These are phyloP conservation scores for Aspergillus sojae DNA, from an alignment of 2,329 filamentous ascomycete genomes.

Conservation along the genomic window DNA sequence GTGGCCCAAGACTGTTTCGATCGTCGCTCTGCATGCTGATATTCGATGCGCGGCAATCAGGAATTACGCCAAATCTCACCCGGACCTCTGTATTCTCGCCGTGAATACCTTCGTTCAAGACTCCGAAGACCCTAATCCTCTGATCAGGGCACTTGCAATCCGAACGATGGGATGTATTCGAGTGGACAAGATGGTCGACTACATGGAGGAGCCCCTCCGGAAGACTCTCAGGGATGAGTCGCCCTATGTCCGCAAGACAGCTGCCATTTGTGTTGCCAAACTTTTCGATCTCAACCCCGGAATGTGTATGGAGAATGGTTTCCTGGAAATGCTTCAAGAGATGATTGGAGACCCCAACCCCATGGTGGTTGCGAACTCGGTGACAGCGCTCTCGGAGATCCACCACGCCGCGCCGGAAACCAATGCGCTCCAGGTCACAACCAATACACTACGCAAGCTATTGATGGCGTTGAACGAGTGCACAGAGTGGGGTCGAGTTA, in stretches of 20 bases:
- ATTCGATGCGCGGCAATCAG: conserved; percentile 49
- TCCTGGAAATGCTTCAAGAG: conserved; percentile 90
- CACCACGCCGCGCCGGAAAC: conserved; percentile 88
- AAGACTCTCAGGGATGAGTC: conserved; percentile 98
- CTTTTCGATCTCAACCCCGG: conserved; percentile 91
- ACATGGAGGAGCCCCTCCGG: conserved; percentile 96
- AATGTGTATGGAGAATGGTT: conserved; percentile 96
- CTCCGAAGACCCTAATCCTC: conserved; percentile 95
- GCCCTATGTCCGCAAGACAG: conserved; percentile 96
- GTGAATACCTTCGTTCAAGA: conserved; percentile 99
- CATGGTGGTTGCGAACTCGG: conserved; percentile 98
- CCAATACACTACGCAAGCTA: conserved; percentile 87
- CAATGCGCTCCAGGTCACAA: conserved; percentile 78
- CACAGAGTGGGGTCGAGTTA: conserved; percentile 97
- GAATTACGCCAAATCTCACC: conserved; percentile 99
- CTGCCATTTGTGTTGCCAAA: conserved; percentile 96
- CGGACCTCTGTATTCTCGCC: conserved; percentile 95
- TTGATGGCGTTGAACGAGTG: conserved; percentile 96
- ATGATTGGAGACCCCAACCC: conserved; percentile 96
- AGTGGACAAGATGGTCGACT: conserved; percentile 99
- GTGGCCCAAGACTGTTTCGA: conserved; percentile 28
- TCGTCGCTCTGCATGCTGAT: conserved; percentile 21
- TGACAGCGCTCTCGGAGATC: conserved; percentile 91
- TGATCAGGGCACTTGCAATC: conserved; percentile 92
- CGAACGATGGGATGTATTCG: conserved; percentile 98